phyloP scores from a whole-genome alignment of 2,329 filamentous ascomycete genomes.

The Pseudopyrenochaeta lycopersici region DNA sequence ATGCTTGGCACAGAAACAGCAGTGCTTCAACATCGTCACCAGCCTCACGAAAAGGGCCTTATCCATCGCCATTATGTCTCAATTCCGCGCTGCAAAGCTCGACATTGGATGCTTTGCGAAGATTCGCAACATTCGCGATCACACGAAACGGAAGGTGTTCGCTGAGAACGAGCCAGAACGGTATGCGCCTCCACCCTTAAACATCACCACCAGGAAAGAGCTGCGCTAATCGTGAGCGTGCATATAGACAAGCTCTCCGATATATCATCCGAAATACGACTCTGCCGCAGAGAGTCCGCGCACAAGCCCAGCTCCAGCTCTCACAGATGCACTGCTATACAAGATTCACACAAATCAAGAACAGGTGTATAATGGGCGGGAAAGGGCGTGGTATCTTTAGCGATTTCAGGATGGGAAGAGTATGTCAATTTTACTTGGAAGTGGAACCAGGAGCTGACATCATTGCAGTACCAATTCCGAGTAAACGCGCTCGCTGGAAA shows the following conservation, averaged over 20 bases:
- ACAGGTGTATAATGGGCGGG: slow-evolving; percentile 92
- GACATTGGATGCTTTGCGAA: slow-evolving; percentile 91
- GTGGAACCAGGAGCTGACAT: slow-evolving; percentile 16
- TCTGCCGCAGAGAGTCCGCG: slow-evolving; percentile 81
- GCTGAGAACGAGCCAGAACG: slow-evolving; percentile 87
- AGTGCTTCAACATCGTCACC: slow-evolving; percentile 1
- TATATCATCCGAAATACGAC: slow-evolving; percentile 95
- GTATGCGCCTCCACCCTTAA: slow-evolving; percentile 58
- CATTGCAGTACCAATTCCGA: slow-evolving; percentile 86
- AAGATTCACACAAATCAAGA: slow-evolving; percentile 89
- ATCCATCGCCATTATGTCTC: slow-evolving; percentile 57
- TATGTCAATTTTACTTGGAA: slow-evolving; percentile 58
- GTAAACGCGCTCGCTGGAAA: slow-evolving; percentile 86
- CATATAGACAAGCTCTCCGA: slow-evolving; percentile 74
- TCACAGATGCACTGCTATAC: slow-evolving; percentile 97
- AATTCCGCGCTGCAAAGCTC: slow-evolving; percentile 89
- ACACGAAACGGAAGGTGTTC: slow-evolving; percentile 95
- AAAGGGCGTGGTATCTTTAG: slow-evolving; percentile 88
- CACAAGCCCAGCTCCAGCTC: slow-evolving; percentile 91
- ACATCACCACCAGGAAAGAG: neutral
- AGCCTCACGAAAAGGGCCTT: slow-evolving; percentile 12
- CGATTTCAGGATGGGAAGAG: slow-evolving; percentile 90
- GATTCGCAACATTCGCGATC: slow-evolving; percentile 86
- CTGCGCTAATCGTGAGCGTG: slow-evolving; percentile 9
- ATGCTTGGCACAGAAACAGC: slow-evolving; percentile 21